Evolutionary conservation across 1,284 basidiomycete genomes (phyloP).

Genomic region (Somion occarium): DNA sequence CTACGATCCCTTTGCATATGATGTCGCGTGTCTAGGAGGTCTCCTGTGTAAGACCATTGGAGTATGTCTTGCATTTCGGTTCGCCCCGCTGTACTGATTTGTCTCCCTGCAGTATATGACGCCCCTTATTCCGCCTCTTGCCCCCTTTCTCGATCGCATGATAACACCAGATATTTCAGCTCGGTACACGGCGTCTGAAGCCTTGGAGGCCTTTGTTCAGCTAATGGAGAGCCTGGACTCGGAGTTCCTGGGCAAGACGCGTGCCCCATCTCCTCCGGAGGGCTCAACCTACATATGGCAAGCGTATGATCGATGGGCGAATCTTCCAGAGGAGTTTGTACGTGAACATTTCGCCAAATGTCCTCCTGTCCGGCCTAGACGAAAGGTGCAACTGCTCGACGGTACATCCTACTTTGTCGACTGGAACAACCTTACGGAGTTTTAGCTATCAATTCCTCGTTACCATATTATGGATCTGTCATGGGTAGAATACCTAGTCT

Average conservation of each 20-base stretch:
- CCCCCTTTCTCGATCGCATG: neutral
- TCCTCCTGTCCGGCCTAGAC: neutral
- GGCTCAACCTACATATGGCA: neutral
- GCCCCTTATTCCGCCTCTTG: neutral
- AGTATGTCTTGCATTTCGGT: neutral
- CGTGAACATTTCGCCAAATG: neutral
- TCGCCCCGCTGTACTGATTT: too few species aligned
- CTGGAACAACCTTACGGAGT: too few species aligned
- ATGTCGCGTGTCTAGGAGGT: neutral
- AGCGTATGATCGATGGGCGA: neutral
- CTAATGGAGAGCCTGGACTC: neutral
- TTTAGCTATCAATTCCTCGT: too few species aligned
- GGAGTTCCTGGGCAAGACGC: neutral
- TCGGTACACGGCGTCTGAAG: neutral
- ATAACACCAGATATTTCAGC: neutral
- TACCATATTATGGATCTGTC: too few species aligned
- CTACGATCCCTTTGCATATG: neutral
- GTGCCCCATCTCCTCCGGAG: neutral
- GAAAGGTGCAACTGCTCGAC: too few species aligned
- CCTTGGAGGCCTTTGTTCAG: neutral
- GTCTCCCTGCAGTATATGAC: too few species aligned
- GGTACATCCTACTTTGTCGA: too few species aligned
- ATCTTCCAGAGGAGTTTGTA: neutral
- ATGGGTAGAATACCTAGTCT: too few species aligned
- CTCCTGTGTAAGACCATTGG: neutral